These are phyloP conservation scores for Tetracladium setigerum DNA, from an alignment of 495 filamentous ascomycete genomes.

Conservation along the genomic window DNA sequence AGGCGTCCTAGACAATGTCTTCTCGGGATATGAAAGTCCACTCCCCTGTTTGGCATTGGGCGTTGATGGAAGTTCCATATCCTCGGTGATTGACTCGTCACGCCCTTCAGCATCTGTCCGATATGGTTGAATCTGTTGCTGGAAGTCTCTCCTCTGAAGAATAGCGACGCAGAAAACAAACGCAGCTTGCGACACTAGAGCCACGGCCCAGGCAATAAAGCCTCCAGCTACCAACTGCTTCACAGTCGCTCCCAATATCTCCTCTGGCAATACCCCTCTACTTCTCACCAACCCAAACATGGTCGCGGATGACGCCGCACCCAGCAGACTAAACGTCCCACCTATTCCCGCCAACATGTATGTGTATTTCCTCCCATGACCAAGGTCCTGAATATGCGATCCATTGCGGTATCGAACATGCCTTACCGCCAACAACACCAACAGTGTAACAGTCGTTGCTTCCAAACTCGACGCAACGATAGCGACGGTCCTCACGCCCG, in stretches of 20 bases:
- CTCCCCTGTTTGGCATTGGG: conserved; percentile 1
- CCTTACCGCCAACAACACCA: conserved; percentile 12
- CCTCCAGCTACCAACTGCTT: conserved; percentile 19
- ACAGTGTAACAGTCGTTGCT: conserved; percentile 14
- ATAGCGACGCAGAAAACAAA: conserved; percentile 22
- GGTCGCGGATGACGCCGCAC: conserved; percentile 11
- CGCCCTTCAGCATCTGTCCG: conserved; percentile 6
- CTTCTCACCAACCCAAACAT: conserved; percentile 21
- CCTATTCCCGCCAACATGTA: conserved; percentile 17
- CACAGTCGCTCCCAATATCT: conserved; percentile 7
- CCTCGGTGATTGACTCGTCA: conserved; percentile 17
- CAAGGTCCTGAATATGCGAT: conserved; percentile 17
- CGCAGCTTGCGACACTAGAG: conserved; percentile 18
- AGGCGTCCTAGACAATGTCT: conserved; percentile 13
- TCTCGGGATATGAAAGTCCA: conserved; percentile 20
- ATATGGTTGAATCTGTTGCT: conserved; percentile 16
- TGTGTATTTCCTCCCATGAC: conserved; percentile 17
- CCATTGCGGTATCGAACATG: conserved; percentile 16
- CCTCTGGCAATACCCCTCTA: conserved; percentile 11
- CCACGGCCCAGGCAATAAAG: conserved; percentile 24
- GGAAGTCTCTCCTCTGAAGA: conserved; percentile 15
- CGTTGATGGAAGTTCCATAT: conserved; percentile 14
- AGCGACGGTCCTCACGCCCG: conserved; percentile 10
- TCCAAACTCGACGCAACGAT: conserved; percentile 22
- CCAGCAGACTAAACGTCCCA: conserved; percentile 12